Base-by-base conservation (phyloP, 75 land plant species). In the Pseudotsuga menziesii region DNA sequence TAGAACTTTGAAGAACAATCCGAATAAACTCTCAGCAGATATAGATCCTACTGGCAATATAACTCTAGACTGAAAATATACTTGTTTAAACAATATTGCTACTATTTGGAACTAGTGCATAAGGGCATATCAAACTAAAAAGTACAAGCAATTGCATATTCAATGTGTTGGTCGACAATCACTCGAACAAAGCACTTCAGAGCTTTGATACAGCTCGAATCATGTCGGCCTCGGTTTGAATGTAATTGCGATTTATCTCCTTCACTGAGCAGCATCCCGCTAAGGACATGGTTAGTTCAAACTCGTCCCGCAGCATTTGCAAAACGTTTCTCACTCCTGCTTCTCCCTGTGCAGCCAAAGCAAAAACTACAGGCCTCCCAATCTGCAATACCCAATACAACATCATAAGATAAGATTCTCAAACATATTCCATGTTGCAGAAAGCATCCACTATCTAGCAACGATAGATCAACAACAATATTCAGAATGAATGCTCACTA, bases 281-380 rank as follows among this genome's bases (percentile, higher is more conserved):
- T 61, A 96, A 85, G 17, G 99, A 86, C 99, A 96, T 96, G 14
- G 99, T 85, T 12, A 96, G 81, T 76, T 94, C 99, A 74, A 96
- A 89, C 77, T 96, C 99, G 62, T 96, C 99, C 5, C 89, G 86
- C 14, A 96, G 83, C 99, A 96, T 96, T 61, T 90, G 85, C 57
- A 96, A 88, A 13, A 87, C 94, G 75, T 96, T 96, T 41, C 92
- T 86, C 35, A 96, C 99, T 22, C 99, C 99, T 57, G 86, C 85
- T 84, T 96, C 98, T 11, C 99, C 99, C 4, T 96, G 95, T n/a
- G 86, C 93, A 20, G 99, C 99, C 77, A 96, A 80, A 4, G 93
- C 83, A 76, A 86, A 96, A 44, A 92, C 85, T 44, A 92, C 91
- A 41, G 99, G 98, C 84, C 99, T 90, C 61, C 99, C 99, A 85